These are phyloP conservation scores for Juglanconis juglandina DNA, from an alignment of 2,329 filamentous ascomycete genomes.

Conservation along the genomic window DNA sequence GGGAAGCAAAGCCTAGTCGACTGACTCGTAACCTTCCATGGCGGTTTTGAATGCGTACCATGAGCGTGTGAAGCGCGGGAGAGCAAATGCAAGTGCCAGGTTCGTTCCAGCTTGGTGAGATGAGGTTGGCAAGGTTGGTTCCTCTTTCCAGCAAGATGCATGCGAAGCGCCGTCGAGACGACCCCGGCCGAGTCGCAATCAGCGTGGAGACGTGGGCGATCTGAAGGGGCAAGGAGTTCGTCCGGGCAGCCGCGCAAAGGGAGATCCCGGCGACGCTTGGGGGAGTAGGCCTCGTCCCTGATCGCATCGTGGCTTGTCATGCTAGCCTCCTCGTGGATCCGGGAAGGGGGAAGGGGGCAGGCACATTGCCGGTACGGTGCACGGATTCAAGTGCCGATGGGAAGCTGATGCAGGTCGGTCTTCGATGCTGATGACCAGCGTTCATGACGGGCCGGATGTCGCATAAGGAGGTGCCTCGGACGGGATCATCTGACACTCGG, in stretches of 20 bases:
- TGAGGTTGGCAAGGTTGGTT: neutral
- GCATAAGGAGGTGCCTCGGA: neutral
- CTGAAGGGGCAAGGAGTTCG: neutral
- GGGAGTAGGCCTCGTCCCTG: neutral
- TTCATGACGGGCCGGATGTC: neutral
- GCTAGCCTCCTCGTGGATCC: neutral
- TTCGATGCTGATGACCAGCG: neutral
- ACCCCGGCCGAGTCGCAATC: neutral
- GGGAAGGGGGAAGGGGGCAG: neutral
- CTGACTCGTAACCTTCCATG: conserved; percentile 2
- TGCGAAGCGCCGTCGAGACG: conserved; percentile 10
- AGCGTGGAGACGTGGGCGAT: neutral
- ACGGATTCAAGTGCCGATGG: neutral
- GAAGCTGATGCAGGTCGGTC: conserved; percentile 1
- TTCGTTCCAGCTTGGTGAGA: neutral
- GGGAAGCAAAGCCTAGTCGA: neutral
- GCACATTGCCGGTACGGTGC: neutral
- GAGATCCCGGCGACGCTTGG: neutral
- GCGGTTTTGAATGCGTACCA: neutral
- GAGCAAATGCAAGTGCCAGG: conserved; percentile 7
- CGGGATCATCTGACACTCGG: neutral
- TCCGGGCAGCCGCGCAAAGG: neutral
- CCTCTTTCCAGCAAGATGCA: conserved; percentile 10
- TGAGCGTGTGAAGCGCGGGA: neutral
- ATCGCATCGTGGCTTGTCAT: neutral